phyloP scores from a whole-genome alignment of 495 filamentous ascomycete species.

The Talaromyces borbonicus region DNA sequence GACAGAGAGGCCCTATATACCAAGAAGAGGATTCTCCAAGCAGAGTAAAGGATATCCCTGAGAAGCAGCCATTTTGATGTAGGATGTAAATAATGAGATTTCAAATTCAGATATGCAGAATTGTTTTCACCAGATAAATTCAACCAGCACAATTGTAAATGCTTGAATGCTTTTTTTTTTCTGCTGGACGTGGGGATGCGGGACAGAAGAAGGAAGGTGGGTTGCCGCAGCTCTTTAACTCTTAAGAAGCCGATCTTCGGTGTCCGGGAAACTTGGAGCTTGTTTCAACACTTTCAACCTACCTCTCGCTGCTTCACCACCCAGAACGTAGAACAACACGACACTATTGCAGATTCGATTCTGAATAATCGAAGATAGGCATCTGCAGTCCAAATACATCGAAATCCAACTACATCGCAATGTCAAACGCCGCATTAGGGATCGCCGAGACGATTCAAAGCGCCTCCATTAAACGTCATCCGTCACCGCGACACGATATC shows the following conservation, averaged over 20 bases:
- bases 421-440: conserved; percentile 43
- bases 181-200: background rate
- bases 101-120: background rate
- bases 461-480: conserved; percentile 59
- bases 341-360: background rate
- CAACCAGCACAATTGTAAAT: background rate
- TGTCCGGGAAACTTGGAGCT: conserved; percentile 1
- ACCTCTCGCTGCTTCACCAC: background rate
- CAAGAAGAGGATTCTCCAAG: conserved; percentile 93
- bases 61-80: conserved; percentile 57
- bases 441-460: conserved; percentile 70
- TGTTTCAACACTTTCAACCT: no score
- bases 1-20: conserved; percentile 40
- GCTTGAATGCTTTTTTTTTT: background rate
- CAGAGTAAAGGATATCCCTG: conserved; percentile 78
- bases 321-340: background rate
- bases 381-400: no score
- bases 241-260: conserved; percentile 5
- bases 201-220: background rate
- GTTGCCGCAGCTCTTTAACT: no score
- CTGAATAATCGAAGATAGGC: background rate
- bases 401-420: conserved; percentile 13
- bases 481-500: conserved; percentile 63
- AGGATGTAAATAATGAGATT: no score
- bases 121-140: background rate